These are phyloP conservation scores for Citrullus mucosospermus DNA, from an alignment of 306 rosid genomes.

Conservation along the genomic window DNA sequence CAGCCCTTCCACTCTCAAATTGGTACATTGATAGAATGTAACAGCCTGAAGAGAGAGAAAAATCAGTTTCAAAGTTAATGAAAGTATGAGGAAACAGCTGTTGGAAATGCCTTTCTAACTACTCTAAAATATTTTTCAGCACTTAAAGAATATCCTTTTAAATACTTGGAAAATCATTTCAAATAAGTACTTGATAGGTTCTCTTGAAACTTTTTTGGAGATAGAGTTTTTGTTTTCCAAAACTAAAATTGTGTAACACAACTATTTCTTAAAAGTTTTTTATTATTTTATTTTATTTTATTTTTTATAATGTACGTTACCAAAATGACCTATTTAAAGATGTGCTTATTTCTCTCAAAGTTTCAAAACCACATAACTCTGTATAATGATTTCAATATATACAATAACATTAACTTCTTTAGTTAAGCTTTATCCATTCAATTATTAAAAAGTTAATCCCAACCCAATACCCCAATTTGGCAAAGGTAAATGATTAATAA, in stretches of 20 bases:
- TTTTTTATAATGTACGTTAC: background rate
- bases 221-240: background rate
- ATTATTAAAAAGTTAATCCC: background rate
- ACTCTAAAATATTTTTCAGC: no score
- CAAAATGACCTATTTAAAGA: background rate
- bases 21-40: conserved; percentile 38
- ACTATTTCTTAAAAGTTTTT: background rate
- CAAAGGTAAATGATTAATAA: background rate
- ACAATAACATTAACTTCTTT: background rate
- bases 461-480: background rate
- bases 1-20: conserved; percentile 30
- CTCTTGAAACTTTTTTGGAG: background rate
- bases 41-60: conserved; percentile 42
- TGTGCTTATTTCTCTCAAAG: background rate
- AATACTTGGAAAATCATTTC: no score
- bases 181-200: background rate
- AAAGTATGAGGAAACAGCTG: background rate
- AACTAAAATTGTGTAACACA: background rate
- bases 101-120: no score
- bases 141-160: no score
- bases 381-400: background rate
- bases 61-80: background rate
- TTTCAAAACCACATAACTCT: background rate
- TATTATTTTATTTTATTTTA: background rate
- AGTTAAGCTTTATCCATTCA: background rate